These are phyloP conservation scores for Blastomyces emzantsi DNA, from an alignment of 2,329 filamentous ascomycete species.

Conservation along the genomic window DNA sequence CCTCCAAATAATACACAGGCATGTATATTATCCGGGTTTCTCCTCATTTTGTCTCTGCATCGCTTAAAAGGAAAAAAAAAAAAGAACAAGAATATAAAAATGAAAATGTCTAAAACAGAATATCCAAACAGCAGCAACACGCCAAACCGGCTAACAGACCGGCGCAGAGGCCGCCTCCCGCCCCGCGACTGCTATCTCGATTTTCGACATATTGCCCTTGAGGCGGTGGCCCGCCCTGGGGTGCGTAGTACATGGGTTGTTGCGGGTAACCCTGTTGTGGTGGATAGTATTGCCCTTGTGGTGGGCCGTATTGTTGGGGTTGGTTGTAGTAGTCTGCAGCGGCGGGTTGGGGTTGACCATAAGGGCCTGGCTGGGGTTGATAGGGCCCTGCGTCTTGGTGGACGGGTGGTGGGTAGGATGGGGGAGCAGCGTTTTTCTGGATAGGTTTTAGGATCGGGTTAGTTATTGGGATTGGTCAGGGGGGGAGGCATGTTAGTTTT, in stretches of 20 bases:
- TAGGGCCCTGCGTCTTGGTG: slow-evolving; percentile 27
- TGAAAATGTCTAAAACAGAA: slow-evolving; percentile 29
- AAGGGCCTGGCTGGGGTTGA: slow-evolving; percentile 10
- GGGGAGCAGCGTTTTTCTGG: slow-evolving; percentile 28
- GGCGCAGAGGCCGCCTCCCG: slow-evolving; percentile 35
- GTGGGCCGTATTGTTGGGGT: slow-evolving; percentile 1
- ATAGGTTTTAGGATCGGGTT: background rate
- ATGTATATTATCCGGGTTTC: background rate
- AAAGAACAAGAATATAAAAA: background rate
- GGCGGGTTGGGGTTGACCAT: slow-evolving; percentile 19
- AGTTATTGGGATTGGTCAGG: slow-evolving; percentile 6
- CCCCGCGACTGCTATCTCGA: slow-evolving; percentile 23
- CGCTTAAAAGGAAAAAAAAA: background rate
- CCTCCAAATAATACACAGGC: background rate
- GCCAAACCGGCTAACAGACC: slow-evolving; percentile 41
- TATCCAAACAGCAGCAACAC: slow-evolving; percentile 44
- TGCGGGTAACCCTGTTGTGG: slow-evolving; percentile 16
- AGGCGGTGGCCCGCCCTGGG: slow-evolving; percentile 30
- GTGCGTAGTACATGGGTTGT: slow-evolving; percentile 32
- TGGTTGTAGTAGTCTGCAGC: slow-evolving; percentile 8
- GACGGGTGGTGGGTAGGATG: slow-evolving; percentile 30
- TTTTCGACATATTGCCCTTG: slow-evolving; percentile 32
- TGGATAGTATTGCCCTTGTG: slow-evolving; percentile 2
- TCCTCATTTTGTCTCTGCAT: background rate
- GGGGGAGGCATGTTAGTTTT: background rate